These are phyloP conservation scores for Halenospora varia DNA, from an alignment of 495 filamentous ascomycete species.

Conservation along the genomic window DNA sequence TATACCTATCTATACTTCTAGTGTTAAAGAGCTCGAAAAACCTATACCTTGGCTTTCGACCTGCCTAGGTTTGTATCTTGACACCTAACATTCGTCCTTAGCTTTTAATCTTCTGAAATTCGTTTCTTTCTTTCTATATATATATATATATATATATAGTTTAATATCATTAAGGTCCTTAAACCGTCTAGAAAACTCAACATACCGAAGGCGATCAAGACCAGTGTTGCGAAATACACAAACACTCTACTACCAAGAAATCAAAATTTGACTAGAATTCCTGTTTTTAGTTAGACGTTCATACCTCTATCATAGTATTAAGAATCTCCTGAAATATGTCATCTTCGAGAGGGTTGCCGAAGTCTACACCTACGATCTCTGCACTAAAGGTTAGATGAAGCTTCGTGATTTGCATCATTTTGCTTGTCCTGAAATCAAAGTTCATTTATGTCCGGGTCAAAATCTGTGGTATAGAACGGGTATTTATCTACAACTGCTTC, in stretches of 20 bases:
- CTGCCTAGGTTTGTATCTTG: slow-evolving; percentile 6
- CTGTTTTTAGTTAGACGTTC: not conserved
- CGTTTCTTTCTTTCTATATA: slow-evolving; percentile 17
- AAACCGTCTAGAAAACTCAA: slow-evolving; percentile 47
- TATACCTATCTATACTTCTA: slow-evolving; percentile 46
- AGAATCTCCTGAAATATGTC: slow-evolving; percentile 45
- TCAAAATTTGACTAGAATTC: not conserved
- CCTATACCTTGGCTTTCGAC: slow-evolving; percentile 42
- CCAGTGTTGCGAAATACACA: slow-evolving; percentile 49
- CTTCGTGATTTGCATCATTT: slow-evolving; percentile 34
- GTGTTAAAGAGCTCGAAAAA: slow-evolving; percentile 55
- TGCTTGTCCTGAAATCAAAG: no score
- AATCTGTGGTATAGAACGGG: no score
- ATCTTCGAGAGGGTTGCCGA: slow-evolving; percentile 35
- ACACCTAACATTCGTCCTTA: no score
- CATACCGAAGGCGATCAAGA: slow-evolving; percentile 47
- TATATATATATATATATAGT: slow-evolving; percentile 49
- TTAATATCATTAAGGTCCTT: slow-evolving; percentile 55
- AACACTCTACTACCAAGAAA: slow-evolving; percentile 46
- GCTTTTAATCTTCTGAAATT: no score
- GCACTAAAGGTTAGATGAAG: slow-evolving; percentile 53
- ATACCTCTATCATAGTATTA: slow-evolving; percentile 45
- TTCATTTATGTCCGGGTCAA: no score
- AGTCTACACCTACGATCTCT: slow-evolving; percentile 47
- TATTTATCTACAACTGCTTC: no score